A percentile compares a stretch with the other conserved stretches of the same genome.
Conservation (phyloP, 345 rosid species). For the Lenwebbia sp. region DNA sequence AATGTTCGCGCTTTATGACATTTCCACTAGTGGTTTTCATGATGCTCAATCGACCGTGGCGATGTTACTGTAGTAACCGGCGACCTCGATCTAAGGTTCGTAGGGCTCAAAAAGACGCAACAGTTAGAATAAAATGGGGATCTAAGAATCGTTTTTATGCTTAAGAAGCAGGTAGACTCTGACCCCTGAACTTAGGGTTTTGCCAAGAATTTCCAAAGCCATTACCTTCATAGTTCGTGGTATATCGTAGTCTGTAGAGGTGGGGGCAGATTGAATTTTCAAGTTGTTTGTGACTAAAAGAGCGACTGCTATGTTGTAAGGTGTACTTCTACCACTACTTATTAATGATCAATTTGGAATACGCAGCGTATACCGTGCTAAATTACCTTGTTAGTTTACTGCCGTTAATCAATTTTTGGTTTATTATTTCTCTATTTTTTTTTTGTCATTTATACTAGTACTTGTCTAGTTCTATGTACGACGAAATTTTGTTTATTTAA, state of each 20-base stretch:
- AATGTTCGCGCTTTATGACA: too few species aligned
- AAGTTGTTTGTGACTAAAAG: neutral
- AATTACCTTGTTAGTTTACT: neutral
- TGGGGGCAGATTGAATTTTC: neutral
- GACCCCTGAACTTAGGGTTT: neutral
- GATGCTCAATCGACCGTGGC: too few species aligned
- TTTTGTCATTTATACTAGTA: neutral
- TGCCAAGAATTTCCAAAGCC: neutral
- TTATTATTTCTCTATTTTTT: neutral
- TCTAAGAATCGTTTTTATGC: neutral
- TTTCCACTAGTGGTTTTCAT: too few species aligned
- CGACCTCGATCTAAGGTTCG: too few species aligned
- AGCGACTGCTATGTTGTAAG: neutral
- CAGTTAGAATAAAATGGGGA: too few species aligned
- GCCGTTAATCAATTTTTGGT: neutral
- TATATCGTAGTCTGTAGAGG: neutral
- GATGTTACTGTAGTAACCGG: too few species aligned
- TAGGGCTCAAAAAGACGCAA: too few species aligned
- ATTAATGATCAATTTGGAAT: neutral
- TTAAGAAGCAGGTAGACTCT: neutral
- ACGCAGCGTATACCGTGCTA: neutral
- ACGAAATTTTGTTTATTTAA: neutral
- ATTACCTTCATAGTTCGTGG: neutral
- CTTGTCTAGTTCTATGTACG: neutral
- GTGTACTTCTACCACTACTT: neutral